phyloP scores from a whole-genome alignment of 331 rosid genomes.

The Quercus lobata region DNA sequence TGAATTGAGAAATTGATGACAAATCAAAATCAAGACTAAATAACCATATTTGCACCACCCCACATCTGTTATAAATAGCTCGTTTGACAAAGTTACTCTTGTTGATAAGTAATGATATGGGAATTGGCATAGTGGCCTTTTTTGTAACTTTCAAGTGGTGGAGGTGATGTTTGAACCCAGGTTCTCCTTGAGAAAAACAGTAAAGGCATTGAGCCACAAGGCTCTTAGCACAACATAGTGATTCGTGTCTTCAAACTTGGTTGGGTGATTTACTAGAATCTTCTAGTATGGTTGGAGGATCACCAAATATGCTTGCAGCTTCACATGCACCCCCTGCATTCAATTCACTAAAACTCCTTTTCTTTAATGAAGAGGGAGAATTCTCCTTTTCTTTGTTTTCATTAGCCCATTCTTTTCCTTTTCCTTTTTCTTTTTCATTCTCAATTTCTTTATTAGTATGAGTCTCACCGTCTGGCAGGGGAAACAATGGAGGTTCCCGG shows the following conservation, averaged over 20 bases:
- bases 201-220: no score
- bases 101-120: no score
- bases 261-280: conserved; percentile 58
- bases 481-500: conserved; percentile 80
- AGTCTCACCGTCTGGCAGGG: conserved; percentile 38
- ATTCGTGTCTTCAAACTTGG: conserved; percentile 36
- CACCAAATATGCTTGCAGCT: conserved; percentile 38
- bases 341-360: conserved; percentile 60
- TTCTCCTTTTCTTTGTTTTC: conserved; percentile 35
- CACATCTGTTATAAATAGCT: conserved; percentile 16
- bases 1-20: neutral
- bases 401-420: conserved; percentile 24
- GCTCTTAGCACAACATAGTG: neutral
- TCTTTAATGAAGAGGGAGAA: conserved; percentile 46
- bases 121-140: no score
- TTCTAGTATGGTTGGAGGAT: conserved; percentile 41
- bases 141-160: no score
- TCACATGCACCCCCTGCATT: conserved; percentile 48
- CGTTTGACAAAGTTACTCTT: neutral
- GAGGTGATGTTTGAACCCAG: no score
- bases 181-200: no score
- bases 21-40: neutral
- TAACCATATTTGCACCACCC: conserved; percentile 17
- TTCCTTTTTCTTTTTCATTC: conserved; percentile 40
- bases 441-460: conserved; percentile 34